Conservation (phyloP, 2,329 filamentous ascomycete species). For the Monosporascus sp. region DNA sequence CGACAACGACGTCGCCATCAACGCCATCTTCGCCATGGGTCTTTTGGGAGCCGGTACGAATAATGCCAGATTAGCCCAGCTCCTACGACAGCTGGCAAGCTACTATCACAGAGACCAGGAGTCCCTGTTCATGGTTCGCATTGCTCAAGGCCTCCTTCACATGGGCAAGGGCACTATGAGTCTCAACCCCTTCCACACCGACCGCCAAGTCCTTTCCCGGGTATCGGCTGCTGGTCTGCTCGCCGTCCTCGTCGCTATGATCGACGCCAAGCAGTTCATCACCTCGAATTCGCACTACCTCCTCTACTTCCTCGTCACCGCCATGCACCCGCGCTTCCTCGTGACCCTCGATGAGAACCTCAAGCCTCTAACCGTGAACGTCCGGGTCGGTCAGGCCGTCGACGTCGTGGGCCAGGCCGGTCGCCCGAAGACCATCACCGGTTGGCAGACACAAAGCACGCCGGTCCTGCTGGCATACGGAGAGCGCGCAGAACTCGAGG, state of each 20-base stretch:
- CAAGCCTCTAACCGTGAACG: constrained; percentile 89
- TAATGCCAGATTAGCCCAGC: constrained; percentile 91
- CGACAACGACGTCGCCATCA: constrained; percentile 95
- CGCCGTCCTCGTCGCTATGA: constrained; percentile 85
- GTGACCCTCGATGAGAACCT: constrained; percentile 94
- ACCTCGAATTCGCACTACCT: constrained; percentile 74
- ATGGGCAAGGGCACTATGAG: constrained; percentile 99
- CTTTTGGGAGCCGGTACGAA: constrained; percentile 94
- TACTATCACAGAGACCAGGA: constrained; percentile 98
- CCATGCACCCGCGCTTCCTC: constrained; percentile 95
- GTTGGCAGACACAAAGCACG: constrained; percentile 99
- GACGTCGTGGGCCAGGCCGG: constrained; percentile 97
- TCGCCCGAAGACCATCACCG: constrained; percentile 96
- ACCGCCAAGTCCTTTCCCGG: constrained; percentile 88
- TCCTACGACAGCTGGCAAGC: constrained; percentile 88
- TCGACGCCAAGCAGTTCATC: constrained; percentile 86
- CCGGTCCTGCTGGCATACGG: constrained; percentile 91
- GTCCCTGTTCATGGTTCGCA: constrained; percentile 97
- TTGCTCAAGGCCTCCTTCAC: constrained; percentile 93
- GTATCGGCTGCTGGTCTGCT: constrained; percentile 87
- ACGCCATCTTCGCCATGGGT: constrained; percentile 99
- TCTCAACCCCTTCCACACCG: constrained; percentile 98
- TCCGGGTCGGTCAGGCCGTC: constrained; percentile 94
- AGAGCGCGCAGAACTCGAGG: constrained; percentile 92
- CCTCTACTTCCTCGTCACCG: constrained; percentile 92